Percentiles rank a stretch among this genome's conserved stretches.
These are phyloP conservation scores for Trichosporon coremiiforme DNA, from an alignment of 1,284 basidiomycete species.

Conservation along the genomic window DNA sequence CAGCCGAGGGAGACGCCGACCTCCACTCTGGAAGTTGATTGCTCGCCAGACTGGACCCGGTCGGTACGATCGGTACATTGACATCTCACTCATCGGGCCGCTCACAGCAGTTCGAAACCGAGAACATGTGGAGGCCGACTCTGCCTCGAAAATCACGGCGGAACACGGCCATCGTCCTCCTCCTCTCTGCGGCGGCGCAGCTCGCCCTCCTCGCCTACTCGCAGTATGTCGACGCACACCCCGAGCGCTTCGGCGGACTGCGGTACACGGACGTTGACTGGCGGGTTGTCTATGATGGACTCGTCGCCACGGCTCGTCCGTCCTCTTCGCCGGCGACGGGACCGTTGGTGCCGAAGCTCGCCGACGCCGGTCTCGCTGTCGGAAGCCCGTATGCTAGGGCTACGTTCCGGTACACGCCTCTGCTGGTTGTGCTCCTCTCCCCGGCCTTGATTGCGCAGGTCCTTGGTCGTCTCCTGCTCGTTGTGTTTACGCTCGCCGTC, in stretches of 20 bases:
- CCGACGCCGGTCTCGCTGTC: background rate
- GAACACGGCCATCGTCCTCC: constrained; percentile 19
- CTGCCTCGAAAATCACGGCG: background rate
- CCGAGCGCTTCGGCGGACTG: constrained; percentile 57
- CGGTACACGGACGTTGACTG: constrained; percentile 99
- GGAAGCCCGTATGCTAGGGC: constrained; percentile 84
- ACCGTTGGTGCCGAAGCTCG: background rate
- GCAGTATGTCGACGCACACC: constrained; percentile 49
- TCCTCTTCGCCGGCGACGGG: constrained; percentile 20
- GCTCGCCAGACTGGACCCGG: too few species aligned
- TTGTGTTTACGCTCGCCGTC: constrained; percentile 78
- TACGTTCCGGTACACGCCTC: constrained; percentile 95
- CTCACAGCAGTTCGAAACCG: too few species aligned
- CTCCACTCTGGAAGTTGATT: background rate
- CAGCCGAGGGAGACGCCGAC: background rate
- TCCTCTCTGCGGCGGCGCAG: constrained; percentile 39
- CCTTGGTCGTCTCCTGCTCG: constrained; percentile 89
- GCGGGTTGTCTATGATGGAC: constrained; percentile 90
- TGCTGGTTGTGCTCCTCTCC: constrained; percentile 77
- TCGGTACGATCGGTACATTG: too few species aligned
- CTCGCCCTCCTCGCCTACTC: constrained; percentile 46
- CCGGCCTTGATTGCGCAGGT: constrained; percentile 80
- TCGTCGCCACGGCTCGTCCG: constrained; percentile 50
- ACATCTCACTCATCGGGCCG: too few species aligned
- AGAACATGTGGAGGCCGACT: constrained; percentile 1